A percentile compares a stretch with the other conserved stretches of the same genome.
Conservation (phyloP, 2,329 filamentous ascomycete genomes). For the Hymenoscyphus scutula region DNA sequence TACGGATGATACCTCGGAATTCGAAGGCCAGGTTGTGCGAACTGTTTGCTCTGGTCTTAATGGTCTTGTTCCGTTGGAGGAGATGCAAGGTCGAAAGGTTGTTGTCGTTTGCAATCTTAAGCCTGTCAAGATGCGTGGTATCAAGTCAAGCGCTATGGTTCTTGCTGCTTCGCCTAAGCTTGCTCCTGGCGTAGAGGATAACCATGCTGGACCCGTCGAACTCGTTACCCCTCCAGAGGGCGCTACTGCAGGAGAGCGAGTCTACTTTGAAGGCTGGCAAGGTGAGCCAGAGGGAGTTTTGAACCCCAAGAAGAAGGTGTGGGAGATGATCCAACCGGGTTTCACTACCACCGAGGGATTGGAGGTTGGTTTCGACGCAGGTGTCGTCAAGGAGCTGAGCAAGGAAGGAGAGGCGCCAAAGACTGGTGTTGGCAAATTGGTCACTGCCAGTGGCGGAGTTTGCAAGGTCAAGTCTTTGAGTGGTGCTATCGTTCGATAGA, state of each 20-base stretch:
- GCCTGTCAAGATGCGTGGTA: slow-evolving; percentile 97
- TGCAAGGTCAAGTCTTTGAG: slow-evolving; percentile 82
- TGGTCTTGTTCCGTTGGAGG: slow-evolving; percentile 84
- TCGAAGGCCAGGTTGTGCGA: slow-evolving; percentile 85
- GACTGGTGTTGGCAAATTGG: slow-evolving; percentile 57
- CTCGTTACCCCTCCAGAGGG: slow-evolving; percentile 80
- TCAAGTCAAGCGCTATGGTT: slow-evolving; percentile 83
- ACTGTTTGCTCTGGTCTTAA: slow-evolving; percentile 98
- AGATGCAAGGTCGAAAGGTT: slow-evolving; percentile 96
- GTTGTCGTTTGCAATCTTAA: slow-evolving; percentile 97
- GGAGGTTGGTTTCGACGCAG: slow-evolving; percentile 84
- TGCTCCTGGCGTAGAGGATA: slow-evolving; percentile 76
- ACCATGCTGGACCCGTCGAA: slow-evolving; percentile 89
- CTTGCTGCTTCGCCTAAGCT: slow-evolving; percentile 85
- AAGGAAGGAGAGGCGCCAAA: slow-evolving; percentile 57
- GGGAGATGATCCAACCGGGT: slow-evolving; percentile 94
- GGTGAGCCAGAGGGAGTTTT: slow-evolving; percentile 89
- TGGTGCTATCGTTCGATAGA: slow-evolving; percentile 77
- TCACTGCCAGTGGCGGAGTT: slow-evolving; percentile 72
- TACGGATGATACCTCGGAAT: slow-evolving; percentile 84
- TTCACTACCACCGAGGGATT: slow-evolving; percentile 83
- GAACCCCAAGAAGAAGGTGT: slow-evolving; percentile 99
- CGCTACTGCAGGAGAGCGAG: slow-evolving; percentile 77
- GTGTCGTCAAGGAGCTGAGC: slow-evolving; percentile 71
- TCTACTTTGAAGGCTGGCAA: slow-evolving; percentile 92